Evolutionary conservation across 495 filamentous ascomycete genomes (phyloP), one percentile per base, ranked within the genome.

Genomic region (Penicillium macrosclerotiorum): DNA sequence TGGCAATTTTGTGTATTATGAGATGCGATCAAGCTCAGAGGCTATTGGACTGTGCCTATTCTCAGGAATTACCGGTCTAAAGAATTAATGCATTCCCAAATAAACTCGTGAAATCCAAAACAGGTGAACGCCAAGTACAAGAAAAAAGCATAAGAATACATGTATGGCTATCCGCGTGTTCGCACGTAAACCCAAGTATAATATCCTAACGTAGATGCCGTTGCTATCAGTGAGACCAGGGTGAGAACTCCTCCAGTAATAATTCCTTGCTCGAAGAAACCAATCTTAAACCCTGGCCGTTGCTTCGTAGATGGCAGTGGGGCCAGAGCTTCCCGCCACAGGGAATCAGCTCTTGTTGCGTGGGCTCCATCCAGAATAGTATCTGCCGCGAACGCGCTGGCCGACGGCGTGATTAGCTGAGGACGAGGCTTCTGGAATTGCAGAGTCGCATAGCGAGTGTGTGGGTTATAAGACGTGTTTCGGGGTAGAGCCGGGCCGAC

Each of bases 221-320:
- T 54, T 8, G 55, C 57, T 4, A 65, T 32, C 12, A 65, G 19
- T 1, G 61, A 64, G 35, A 45, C 48, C 13, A 67, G 35, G 1
- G 54, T 61, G 16, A 68, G 50, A 19, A 60, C 30, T 5, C 58
- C 62, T 0, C 72, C 73, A 5, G 67, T 65, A 20, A 76, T 55
- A 22, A 79, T 69, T 2, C 75, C 77, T 40, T 76, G 72, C 42
- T 77, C 73, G 40, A 80, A 80, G 60, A 74, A 79, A 3, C 75
- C 77, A 43, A 76, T 57, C 12, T 52, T 62, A 5, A 54, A 56
- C 4, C 65, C 67, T 11, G 59, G 45, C 8, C 51, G 46, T 49
- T 71, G 70, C 29, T 68, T 69, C 23, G 59, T 67, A 11, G 62
- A 34, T 14, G 65, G 58, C 19, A 78, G 54, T n/a, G 72, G 68